Evolutionary conservation across 1,139 yeast species (phyloP), one percentile per base, ranked within the genome.

Genomic region (Yarrowia galli): DNA sequence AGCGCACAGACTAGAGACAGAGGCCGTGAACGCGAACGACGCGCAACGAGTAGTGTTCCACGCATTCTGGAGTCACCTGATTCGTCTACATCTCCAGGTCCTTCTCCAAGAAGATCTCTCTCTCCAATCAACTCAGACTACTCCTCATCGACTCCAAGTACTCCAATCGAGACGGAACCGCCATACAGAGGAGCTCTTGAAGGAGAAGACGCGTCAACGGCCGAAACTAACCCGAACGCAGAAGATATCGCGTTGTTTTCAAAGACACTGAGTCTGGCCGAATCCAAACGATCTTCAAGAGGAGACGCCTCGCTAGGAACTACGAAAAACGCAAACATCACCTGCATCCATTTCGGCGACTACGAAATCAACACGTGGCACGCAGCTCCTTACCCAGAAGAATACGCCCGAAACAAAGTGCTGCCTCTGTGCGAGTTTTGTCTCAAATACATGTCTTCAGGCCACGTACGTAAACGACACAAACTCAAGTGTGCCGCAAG

Each of bases 301-400:
- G 70, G 70, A 74, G 71, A 67, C 72, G 67, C 49, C 66, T 54
- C 65, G 28, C 45, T 43, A 20, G 63, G 42, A 13, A 20, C 43
- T 43, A 73, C 75, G 40, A 73, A 72, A 13, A 70, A 71, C 22
- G 64, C 83, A 51, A 80, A 82, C 68, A 80, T 85, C 48, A 80
- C 80, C 64, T 82, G 80, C 65, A 89, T 93, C 32, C 89, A 87
- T 72, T 87, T 93, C 71, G 85, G 92, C 45, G 84, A 84, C 67
- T 86, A 78, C 75, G 93, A 89, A 75, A 91, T 93, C 35, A 89
- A 89, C 70, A 91, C 98, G 0, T 92, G 98, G 97, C 92, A 91
- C 76, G 86, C 91, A 4, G 89, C 98, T 0, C 98, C 98, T 0
- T 95, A 91, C 75, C 98, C 99, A 0, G 92, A 90, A 71, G 97